Percentiles rank a stretch among this genome's conserved stretches.
These are phyloP conservation scores for Mycena sp. DNA, from an alignment of 1,284 basidiomycete genomes.

Conservation along the genomic window DNA sequence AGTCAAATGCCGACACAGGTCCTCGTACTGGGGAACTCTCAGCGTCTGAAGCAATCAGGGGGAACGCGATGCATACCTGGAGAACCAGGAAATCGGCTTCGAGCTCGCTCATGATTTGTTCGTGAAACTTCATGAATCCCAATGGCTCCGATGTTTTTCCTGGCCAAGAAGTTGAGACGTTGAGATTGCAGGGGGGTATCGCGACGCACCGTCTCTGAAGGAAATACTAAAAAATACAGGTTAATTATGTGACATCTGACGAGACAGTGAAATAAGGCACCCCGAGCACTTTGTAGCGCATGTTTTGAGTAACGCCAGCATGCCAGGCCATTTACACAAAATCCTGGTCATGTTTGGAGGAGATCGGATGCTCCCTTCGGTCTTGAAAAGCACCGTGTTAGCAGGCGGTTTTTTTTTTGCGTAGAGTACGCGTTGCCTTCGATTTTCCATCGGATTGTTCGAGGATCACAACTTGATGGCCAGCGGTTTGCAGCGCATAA, in stretches of 20 bases:
- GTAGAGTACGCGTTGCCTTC: neutral
- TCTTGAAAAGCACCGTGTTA: neutral
- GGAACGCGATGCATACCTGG: neutral
- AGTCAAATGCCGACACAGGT: conserved; percentile 1
- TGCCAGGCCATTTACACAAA: conserved; percentile 17
- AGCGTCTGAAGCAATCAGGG: neutral
- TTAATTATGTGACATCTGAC: no score
- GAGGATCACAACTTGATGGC: conserved; percentile 14
- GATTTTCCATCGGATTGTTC: neutral
- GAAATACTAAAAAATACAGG: neutral
- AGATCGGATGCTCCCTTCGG: conserved; percentile 11
- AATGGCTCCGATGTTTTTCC: conserved; percentile 12
- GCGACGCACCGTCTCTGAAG: conserved; percentile 8
- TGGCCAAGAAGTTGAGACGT: neutral
- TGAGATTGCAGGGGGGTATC: neutral
- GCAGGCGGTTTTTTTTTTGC: neutral
- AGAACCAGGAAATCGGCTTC: conserved; percentile 19
- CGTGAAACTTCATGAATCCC: conserved; percentile 24
- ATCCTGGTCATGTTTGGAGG: conserved; percentile 26
- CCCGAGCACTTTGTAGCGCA: conserved; percentile 10
- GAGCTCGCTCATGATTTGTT: conserved; percentile 24
- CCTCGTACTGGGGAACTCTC: conserved; percentile 15
- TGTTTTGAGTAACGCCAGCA: neutral
- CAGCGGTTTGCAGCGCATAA: conserved; percentile 4
- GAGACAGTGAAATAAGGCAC: neutral